Conservation (phyloP, 192 early-diverging fungal genomes). For the Entomortierella lignicola region DNA sequence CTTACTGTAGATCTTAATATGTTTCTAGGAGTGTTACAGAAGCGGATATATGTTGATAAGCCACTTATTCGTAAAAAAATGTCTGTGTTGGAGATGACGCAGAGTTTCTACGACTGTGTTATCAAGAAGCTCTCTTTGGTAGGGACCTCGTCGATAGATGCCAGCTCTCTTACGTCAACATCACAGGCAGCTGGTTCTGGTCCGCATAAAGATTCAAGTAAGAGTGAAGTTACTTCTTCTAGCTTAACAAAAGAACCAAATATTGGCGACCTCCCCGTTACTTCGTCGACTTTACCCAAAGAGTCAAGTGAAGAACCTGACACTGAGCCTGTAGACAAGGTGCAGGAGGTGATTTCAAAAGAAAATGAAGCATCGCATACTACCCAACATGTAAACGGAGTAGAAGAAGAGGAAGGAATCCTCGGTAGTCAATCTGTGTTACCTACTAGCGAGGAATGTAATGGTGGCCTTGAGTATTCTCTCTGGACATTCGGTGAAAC, state of each 20-base stretch:
- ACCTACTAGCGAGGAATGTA: not conserved
- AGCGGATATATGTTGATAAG: slow-evolving; percentile 45
- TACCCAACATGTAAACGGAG: not conserved
- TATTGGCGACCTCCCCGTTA: not conserved
- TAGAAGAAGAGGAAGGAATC: slow-evolving; percentile 14
- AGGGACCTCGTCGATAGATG: slow-evolving; percentile 22
- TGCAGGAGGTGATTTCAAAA: not conserved
- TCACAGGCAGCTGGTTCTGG: not conserved
- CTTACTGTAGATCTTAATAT: not conserved
- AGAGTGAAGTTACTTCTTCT: not conserved
- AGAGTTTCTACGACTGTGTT: slow-evolving; percentile 41
- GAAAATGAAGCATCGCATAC: not conserved
- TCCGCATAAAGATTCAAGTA: not conserved
- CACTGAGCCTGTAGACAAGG: not conserved
- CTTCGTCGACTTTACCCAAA: not conserved
- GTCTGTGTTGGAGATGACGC: slow-evolving; percentile 36
- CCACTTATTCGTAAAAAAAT: slow-evolving; percentile 38
- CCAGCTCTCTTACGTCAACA: not conserved
- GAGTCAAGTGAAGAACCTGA: not conserved
- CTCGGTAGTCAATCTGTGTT: slow-evolving; percentile 9
- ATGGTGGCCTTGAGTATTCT: slow-evolving; percentile 35
- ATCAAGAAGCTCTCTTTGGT: slow-evolving; percentile 28
- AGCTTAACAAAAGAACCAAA: not conserved
- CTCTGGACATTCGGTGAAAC: slow-evolving; percentile 47
- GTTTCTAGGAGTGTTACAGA: slow-evolving; percentile 24